These are phyloP conservation scores for Saccharomycopsis capsularis DNA, from an alignment of 805 yeast species.

Conservation along the genomic window DNA sequence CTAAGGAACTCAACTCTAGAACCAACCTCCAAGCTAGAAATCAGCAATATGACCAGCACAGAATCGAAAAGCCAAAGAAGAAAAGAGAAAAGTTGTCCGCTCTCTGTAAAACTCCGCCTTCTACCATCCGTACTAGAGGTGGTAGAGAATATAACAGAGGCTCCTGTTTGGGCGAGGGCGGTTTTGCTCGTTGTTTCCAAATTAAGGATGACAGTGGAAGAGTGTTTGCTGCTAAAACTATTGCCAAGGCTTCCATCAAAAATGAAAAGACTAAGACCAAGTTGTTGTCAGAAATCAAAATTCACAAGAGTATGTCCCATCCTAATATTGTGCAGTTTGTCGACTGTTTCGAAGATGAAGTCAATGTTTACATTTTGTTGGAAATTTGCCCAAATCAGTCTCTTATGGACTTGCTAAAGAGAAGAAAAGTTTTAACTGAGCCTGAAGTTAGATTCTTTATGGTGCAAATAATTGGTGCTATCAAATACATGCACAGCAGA, in stretches of 20 bases:
- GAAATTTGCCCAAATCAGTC: constrained; percentile 96
- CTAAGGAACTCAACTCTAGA: constrained; percentile 31
- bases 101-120: constrained; percentile 94
- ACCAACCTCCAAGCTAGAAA: constrained; percentile 17
- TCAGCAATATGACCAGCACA: constrained; percentile 23
- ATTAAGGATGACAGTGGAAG: constrained; percentile 86
- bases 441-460: constrained; percentile 86
- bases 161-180: constrained; percentile 91
- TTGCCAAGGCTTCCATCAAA: constrained; percentile 85
- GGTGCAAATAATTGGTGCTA: constrained; percentile 92
- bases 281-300: constrained; percentile 87
- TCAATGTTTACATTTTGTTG: constrained; percentile 83
- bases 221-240: constrained; percentile 93
- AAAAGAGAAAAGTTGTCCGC: constrained; percentile 86
- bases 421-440: constrained; percentile 78
- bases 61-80: constrained; percentile 43
- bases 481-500: constrained; percentile 84
- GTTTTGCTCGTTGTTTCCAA: constrained; percentile 97
- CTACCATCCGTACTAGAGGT: constrained; percentile 75
- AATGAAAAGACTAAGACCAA: constrained; percentile 80
- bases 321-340: constrained; percentile 86
- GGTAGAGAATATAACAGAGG: constrained; percentile 92
- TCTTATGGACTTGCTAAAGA: constrained; percentile 82
- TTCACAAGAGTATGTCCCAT: constrained; percentile 85
- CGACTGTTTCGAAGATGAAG: constrained; percentile 96